Evolutionary conservation across 2,329 filamentous ascomycete genomes (phyloP), one percentile per base, ranked within the genome.

Genomic region (Hypoxylon sp.): DNA sequence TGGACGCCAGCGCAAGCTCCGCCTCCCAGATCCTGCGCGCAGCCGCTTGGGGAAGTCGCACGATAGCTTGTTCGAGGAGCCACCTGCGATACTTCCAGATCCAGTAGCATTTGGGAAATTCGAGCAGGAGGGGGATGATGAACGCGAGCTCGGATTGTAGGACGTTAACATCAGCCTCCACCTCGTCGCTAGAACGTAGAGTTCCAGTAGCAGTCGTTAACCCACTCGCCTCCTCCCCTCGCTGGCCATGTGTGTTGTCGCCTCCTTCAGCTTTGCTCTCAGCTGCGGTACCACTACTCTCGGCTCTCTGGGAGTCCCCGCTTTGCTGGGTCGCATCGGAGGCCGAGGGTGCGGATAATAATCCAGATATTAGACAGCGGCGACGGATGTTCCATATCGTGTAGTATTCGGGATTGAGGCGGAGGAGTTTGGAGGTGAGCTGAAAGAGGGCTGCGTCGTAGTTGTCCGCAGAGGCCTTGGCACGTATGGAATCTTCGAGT

Each of bases 91-190:
- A 94, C 67, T 97, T 96, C 95, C 95, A 99, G 70, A 99, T 94
- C 94, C 95, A 98, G 78, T 99, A 99, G 81, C 95, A 98, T 74
- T 99, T 99, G 5, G 95, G 95, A 65, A 87, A 94, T 65, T 92
- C 86, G 63, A 91, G 83, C 46, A 99, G 83, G 17, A 99, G 82
- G 0, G 91, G 91, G 35, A 97, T 85, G 27, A 94, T 88, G 70
- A 97, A 97, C 43, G 79, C 78, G 27, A 99, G 81, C 72, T 99
- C 95, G 52, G 83, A 79, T 42, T 84, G 83, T 60, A 98, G 82
- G 26, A 88, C 71, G 2, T 85, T 77, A 37, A 79, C 60, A 47
- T 79, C 69, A 13, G 58, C 51, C 40, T 60, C 27, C 1, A 35
- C 18, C 41, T 56, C 18, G 4, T 40, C 7, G 23, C n/a, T 2